Evolutionary conservation across 257 asterid genomes (phyloP).

Genomic region (Hygrophila difformis): DNA sequence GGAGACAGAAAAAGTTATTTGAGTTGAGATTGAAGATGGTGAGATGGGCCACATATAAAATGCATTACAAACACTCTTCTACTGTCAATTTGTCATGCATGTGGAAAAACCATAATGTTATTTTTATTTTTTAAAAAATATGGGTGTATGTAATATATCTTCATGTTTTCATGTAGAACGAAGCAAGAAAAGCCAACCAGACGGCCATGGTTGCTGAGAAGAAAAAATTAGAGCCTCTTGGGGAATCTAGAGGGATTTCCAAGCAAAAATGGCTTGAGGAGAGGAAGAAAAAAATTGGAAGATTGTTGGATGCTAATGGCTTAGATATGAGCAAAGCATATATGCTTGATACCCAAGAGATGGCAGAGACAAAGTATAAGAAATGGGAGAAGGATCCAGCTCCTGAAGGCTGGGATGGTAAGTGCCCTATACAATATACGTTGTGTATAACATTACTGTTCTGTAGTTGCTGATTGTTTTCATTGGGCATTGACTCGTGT

Average conservation of each 20-base stretch:
- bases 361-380: slow-evolving; percentile 81
- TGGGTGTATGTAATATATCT: slow-evolving; percentile 1
- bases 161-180: slow-evolving; percentile 37
- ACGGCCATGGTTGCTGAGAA: slow-evolving; percentile 85
- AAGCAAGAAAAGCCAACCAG: slow-evolving; percentile 89
- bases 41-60: too few species aligned
- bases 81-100: not conserved
- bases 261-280: slow-evolving; percentile 97
- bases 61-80: not conserved
- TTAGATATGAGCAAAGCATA: slow-evolving; percentile 85
- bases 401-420: slow-evolving; percentile 99
- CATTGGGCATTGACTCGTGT: too few species aligned
- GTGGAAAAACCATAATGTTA: too few species aligned
- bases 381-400: slow-evolving; percentile 96
- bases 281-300: slow-evolving; percentile 89
- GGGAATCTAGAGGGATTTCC: slow-evolving; percentile 85
- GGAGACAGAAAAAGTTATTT: slow-evolving; percentile 63
- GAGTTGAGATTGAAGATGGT: slow-evolving; percentile 87
- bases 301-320: slow-evolving; percentile 84
- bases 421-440: slow-evolving; percentile 9
- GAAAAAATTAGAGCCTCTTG: slow-evolving; percentile 60
- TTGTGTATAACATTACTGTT: not conserved
- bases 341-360: slow-evolving; percentile 86
- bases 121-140: too few species aligned
- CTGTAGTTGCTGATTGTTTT: not conserved